Conservation (phyloP, 345 rosid species). For the Schrenkiella parvula region DNA sequence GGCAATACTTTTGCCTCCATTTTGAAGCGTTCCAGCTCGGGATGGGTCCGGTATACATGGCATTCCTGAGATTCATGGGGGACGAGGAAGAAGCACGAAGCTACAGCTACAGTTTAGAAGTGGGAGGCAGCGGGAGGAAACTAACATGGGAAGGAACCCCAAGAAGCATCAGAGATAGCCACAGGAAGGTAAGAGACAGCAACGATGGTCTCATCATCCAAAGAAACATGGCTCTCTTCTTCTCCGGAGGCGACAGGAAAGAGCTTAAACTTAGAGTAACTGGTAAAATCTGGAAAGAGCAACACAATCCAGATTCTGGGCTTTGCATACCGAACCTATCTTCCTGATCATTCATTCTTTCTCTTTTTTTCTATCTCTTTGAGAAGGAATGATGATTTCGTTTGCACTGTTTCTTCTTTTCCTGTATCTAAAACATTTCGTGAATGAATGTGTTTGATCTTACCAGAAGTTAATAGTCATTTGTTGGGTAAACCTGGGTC, state of each 20-base stretch:
- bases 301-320: slow-evolving; percentile 78
- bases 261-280: slow-evolving; percentile 90
- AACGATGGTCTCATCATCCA: slow-evolving; percentile 93
- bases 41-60: slow-evolving; percentile 96
- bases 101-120: slow-evolving; percentile 90
- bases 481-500: background rate
- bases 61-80: slow-evolving; percentile 98
- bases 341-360: slow-evolving; percentile 39
- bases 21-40: slow-evolving; percentile 98
- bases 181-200: slow-evolving; percentile 91
- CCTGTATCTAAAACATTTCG: slow-evolving; percentile 21
- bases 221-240: slow-evolving; percentile 92
- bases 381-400: slow-evolving; percentile 20
- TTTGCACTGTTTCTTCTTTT: slow-evolving; percentile 9
- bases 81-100: slow-evolving; percentile 85
- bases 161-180: slow-evolving; percentile 85
- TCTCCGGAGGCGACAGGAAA: slow-evolving; percentile 95
- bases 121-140: slow-evolving; percentile 89
- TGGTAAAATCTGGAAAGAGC: slow-evolving; percentile 96
- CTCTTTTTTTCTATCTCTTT: background rate
- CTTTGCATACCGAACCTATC: slow-evolving; percentile 75
- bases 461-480: background rate
- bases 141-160: slow-evolving; percentile 98
- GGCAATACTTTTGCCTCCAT: slow-evolving; percentile 95
- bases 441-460: slow-evolving; percentile 23